Evolutionary conservation across 139 green algal species (phyloP), one percentile per base, ranked within the genome.

Genomic region (Tetradesmus lagerheimii): DNA sequence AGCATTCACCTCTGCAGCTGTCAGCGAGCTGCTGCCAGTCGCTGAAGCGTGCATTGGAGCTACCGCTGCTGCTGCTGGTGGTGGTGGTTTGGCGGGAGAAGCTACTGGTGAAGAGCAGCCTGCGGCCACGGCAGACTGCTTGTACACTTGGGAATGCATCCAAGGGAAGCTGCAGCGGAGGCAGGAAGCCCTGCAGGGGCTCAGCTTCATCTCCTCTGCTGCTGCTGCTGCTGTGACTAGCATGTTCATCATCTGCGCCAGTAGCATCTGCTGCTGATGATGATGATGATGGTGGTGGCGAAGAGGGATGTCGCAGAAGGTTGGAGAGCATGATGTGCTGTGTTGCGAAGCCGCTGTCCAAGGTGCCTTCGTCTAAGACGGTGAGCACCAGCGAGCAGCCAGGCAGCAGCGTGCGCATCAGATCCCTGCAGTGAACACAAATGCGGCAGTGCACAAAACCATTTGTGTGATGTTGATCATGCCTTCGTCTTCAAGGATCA

Each of bases 281-380:
- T 57, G 45, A 57, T n/a, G n/a, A n/a, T n/a, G n/a, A n/a, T n/a
- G n/a, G n/a, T n/a, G 45, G 45, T 57, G 45, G 11, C 45, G n/a
- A n/a, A 57, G 45, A 9, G 45, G 11, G 11, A 57, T 83, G 35
- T 11, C 37, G 11, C 6, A 29, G 37, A 6, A 66, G n/a, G 79
- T 25, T 47, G 16, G 53, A 45, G 50, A 87, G 35, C 50, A 77
- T 77, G 50, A 78, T 78, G 35, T 87, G 79, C 79, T 84, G 79
- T 18, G 79, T 84, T 9, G 79, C 79, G 15, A n/a, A 38, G 34
- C 82, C 53, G 9, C 45, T 71, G 31, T 77, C 53, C 37, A 66
- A n/a, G 18, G 53, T 78, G 82, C 82, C 53, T 25, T 87, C 82
- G 1, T 87, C 82, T 1, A 87, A 50, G 18, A 87, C 18, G 6